phyloP scores from a whole-genome alignment of 2,329 filamentous ascomycete genomes.

The Clarireedia hainanense region DNA sequence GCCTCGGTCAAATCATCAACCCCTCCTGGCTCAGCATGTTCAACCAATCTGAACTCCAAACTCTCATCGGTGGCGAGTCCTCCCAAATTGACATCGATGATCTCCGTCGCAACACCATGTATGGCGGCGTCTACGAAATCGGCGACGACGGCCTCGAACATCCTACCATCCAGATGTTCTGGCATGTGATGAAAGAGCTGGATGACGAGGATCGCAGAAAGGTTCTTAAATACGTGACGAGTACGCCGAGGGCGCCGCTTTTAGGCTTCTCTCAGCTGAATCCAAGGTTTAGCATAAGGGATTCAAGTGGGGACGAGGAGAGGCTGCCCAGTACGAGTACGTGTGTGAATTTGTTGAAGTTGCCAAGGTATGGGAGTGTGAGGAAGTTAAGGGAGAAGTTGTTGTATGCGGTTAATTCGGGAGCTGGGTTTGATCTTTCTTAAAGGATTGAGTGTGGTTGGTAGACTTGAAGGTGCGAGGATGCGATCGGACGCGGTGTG shows the following conservation, averaged over 20 bases:
- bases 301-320: slow-evolving; percentile 67
- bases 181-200: slow-evolving; percentile 76
- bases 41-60: slow-evolving; percentile 91
- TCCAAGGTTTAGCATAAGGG: slow-evolving; percentile 82
- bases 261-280: slow-evolving; percentile 81
- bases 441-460: slow-evolving; percentile 1
- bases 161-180: slow-evolving; percentile 78
- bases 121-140: slow-evolving; percentile 80
- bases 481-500: too few species aligned
- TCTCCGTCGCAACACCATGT: slow-evolving; percentile 73
- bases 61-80: slow-evolving; percentile 81
- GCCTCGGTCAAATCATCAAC: slow-evolving; percentile 80
- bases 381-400: slow-evolving; percentile 67
- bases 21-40: slow-evolving; percentile 97
- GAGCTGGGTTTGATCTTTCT: slow-evolving; percentile 79
- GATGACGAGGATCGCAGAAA: slow-evolving; percentile 71
- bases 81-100: slow-evolving; percentile 83
- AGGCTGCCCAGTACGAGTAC: slow-evolving; percentile 89
- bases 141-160: slow-evolving; percentile 88
- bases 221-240: slow-evolving; percentile 92
- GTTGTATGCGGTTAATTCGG: slow-evolving; percentile 80
- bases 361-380: slow-evolving; percentile 70
- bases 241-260: slow-evolving; percentile 81
- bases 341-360: slow-evolving; percentile 88
- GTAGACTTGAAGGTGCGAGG: too few species aligned